A percentile compares a stretch with the other conserved stretches of the same genome.
phyloP scores from a whole-genome alignment of 2,329 filamentous ascomycete species.

The Xylaria sp. region DNA sequence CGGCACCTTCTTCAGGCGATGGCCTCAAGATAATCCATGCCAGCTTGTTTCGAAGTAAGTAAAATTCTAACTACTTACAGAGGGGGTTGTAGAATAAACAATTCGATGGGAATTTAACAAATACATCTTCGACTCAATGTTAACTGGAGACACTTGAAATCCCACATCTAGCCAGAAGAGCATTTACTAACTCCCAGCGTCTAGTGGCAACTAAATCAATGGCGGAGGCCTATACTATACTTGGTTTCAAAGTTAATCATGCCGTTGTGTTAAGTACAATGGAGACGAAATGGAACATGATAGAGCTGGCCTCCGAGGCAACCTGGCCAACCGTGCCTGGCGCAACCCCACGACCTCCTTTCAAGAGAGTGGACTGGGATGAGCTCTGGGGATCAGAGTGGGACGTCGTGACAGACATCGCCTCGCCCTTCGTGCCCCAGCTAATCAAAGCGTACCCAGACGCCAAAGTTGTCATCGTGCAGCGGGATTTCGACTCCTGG shows the following conservation, averaged over 20 bases:
- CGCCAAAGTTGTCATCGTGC: conserved; percentile 42
- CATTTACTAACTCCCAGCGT: conserved; percentile 14
- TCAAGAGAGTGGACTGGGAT: conserved; percentile 29
- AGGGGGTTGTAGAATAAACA: background rate
- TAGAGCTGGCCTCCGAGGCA: conserved; percentile 30
- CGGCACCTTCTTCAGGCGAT: conserved; percentile 17
- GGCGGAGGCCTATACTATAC: conserved; percentile 35
- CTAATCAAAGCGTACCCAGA: conserved; percentile 41
- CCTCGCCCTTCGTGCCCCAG: conserved; percentile 35
- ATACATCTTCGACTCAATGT: background rate
- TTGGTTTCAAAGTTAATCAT: conserved; percentile 37
- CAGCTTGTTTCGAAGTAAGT: conserved; percentile 28
- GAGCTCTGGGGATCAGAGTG: conserved; percentile 28
- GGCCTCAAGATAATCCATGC: conserved; percentile 31
- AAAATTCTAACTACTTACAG: background rate
- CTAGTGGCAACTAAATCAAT: conserved; percentile 39
- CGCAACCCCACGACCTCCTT: conserved; percentile 15
- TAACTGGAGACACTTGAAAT: background rate
- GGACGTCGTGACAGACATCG: conserved; percentile 41
- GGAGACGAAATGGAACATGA: conserved; percentile 26
- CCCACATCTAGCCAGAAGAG: background rate
- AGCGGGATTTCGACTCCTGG: conserved; percentile 43
- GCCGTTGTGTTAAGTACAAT: conserved; percentile 7
- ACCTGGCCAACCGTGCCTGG: conserved; percentile 11
- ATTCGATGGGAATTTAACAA: background rate